phyloP scores from a whole-genome alignment of 2,329 filamentous ascomycete species.

The Chrysoporthe deuterocubensis region DNA sequence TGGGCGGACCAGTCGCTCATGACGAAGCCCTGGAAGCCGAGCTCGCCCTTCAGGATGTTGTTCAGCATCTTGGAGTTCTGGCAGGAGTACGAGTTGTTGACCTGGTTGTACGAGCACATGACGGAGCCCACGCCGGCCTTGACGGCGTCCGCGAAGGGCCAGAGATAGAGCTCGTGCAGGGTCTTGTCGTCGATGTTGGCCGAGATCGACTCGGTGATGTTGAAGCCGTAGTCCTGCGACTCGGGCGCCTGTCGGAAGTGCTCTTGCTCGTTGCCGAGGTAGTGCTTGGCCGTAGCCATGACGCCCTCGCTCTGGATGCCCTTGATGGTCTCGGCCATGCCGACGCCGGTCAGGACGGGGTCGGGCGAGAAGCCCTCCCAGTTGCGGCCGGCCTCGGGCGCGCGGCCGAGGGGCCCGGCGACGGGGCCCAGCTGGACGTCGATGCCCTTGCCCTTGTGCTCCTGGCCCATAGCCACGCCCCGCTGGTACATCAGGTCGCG shows the following conservation, averaged over 20 bases:
- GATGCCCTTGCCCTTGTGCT: conserved; percentile 73
- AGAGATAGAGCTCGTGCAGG: conserved; percentile 65
- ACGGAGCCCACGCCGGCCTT: conserved; percentile 54
- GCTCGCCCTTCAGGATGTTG: conserved; percentile 65
- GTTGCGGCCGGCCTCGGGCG: conserved; percentile 69
- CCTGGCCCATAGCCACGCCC: conserved; percentile 72
- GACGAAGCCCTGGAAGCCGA: conserved; percentile 70
- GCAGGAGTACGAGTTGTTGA: conserved; percentile 70
- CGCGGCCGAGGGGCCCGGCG: conserved; percentile 71
- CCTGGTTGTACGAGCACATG: conserved; percentile 63
- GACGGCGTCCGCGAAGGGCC: conserved; percentile 68
- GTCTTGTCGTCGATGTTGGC: conserved; percentile 63
- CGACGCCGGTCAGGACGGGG: conserved; percentile 73
- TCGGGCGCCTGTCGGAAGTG: conserved; percentile 70
- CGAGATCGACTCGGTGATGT: conserved; percentile 61
- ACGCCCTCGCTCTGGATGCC: conserved; percentile 81
- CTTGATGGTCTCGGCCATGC: conserved; percentile 73
- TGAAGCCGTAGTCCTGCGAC: conserved; percentile 60
- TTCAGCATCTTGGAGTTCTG: conserved; percentile 69
- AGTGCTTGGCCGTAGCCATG: conserved; percentile 79
- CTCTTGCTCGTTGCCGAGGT: conserved; percentile 73
- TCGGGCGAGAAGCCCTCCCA: conserved; percentile 77
- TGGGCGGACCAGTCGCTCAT: conserved; percentile 66
- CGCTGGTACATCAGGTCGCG: conserved; percentile 71
- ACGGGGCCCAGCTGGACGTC: conserved; percentile 77